Evolutionary conservation across 805 yeast genomes (phyloP).

Genomic region (Candida taoyuanica): DNA sequence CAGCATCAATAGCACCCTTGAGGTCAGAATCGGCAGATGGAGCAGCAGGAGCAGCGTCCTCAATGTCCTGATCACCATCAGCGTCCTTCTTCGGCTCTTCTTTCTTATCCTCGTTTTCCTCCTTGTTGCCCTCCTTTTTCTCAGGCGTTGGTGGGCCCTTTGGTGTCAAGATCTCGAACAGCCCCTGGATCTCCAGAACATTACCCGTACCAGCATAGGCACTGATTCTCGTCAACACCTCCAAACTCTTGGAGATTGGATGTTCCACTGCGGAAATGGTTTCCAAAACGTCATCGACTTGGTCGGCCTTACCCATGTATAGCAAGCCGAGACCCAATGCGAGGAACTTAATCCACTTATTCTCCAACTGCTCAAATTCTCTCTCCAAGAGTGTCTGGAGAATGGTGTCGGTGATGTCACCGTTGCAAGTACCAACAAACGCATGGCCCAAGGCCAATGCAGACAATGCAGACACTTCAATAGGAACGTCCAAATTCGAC

Average conservation of each 20-base stretch:
- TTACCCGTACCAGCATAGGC: conserved; percentile 98
- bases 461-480: conserved; percentile 81
- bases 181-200: conserved; percentile 87
- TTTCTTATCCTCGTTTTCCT: conserved; percentile 37
- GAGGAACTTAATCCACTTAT: conserved; percentile 86
- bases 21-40: conserved; percentile 26
- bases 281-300: conserved; percentile 89
- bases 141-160: conserved; percentile 58
- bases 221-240: conserved; percentile 84
- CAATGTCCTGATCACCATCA: conserved; percentile 29
- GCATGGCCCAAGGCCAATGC: conserved; percentile 91
- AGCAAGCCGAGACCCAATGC: conserved; percentile 88
- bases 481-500: conserved; percentile 64
- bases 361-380: conserved; percentile 66
- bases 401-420: conserved; percentile 89
- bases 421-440: conserved; percentile 93
- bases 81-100: conserved; percentile 28
- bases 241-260: conserved; percentile 84
- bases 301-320: conserved; percentile 91
- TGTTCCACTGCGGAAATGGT: conserved; percentile 94
- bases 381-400: conserved; percentile 88
- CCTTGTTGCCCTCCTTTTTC: conserved; percentile 43
- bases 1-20: conserved; percentile 22
- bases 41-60: conserved; percentile 24
- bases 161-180: conserved; percentile 81